Evolutionary conservation across 2,329 filamentous ascomycete genomes (phyloP).

Genomic region (Fusarium citri): DNA sequence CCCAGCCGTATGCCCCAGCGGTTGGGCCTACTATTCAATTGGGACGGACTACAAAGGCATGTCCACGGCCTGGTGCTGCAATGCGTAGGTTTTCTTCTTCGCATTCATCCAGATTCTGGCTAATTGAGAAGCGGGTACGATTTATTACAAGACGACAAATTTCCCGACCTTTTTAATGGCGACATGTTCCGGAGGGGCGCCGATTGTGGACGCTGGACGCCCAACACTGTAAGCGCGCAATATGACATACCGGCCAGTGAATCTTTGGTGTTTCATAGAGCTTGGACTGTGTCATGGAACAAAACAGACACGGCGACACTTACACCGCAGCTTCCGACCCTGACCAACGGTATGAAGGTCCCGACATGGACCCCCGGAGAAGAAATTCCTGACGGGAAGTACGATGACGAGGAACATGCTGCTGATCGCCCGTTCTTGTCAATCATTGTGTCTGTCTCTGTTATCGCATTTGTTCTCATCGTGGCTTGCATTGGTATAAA

Average conservation of each 20-base stretch:
- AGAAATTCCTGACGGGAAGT: no score
- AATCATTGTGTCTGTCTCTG: background rate
- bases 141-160: background rate
- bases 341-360: background rate
- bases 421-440: background rate
- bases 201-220: background rate
- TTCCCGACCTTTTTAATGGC: background rate
- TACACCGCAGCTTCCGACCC: background rate
- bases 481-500: background rate
- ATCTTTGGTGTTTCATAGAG: background rate
- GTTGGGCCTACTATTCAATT: background rate
- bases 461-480: background rate
- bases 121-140: background rate
- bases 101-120: background rate
- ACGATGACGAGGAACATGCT: background rate
- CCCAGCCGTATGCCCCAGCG: background rate
- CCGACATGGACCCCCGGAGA: background rate
- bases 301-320: background rate
- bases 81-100: background rate
- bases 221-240: no score
- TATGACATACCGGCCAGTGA: background rate
- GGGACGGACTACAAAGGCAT: background rate
- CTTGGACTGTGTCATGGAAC: background rate
- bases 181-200: background rate
- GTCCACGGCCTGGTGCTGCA: background rate